A percentile compares a stretch with the other conserved stretches of the same genome.
phyloP scores from a whole-genome alignment of 495 filamentous ascomycete genomes.

The Polyplosphaeria fusca region DNA sequence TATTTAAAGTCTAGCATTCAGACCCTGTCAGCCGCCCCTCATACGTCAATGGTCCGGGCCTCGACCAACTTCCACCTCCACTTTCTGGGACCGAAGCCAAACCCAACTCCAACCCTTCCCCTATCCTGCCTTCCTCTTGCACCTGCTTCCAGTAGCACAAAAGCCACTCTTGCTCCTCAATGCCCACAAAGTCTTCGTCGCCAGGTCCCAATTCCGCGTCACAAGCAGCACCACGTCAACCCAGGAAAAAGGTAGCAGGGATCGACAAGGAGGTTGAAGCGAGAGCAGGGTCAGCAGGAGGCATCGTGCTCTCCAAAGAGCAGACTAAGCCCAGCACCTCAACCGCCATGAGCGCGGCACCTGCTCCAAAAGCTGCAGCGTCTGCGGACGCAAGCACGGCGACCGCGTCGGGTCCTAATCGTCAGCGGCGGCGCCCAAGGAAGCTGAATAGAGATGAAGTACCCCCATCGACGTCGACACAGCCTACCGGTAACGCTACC shows the following conservation, averaged over 20 bases:
- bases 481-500: not conserved
- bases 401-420: conserved; percentile 7
- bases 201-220: conserved; percentile 11
- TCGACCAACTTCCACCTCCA: conserved; percentile 17
- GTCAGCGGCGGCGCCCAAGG: conserved; percentile 22
- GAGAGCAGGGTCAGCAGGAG: conserved; percentile 18
- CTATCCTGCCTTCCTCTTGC: not conserved
- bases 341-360: not conserved
- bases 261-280: not conserved
- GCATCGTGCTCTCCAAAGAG: conserved; percentile 18
- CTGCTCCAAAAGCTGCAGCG: not conserved
- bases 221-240: not conserved
- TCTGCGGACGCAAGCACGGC: conserved; percentile 2
- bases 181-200: conserved; percentile 17
- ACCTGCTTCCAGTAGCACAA: too few relatives aligned
- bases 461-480: not conserved
- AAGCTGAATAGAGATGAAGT: conserved; percentile 27
- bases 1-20: conserved; percentile 3
- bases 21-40: conserved; percentile 20
- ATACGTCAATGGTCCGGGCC: conserved; percentile 20
- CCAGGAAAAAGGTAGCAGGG: not conserved
- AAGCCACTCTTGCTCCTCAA: too few relatives aligned
- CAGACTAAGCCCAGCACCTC: not conserved
- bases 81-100: conserved; percentile 3
- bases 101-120: not conserved